Evolutionary conservation across 2,329 filamentous ascomycete genomes (phyloP), one percentile per base, ranked within the genome.

Genomic region (Hypoxylon sp.): DNA sequence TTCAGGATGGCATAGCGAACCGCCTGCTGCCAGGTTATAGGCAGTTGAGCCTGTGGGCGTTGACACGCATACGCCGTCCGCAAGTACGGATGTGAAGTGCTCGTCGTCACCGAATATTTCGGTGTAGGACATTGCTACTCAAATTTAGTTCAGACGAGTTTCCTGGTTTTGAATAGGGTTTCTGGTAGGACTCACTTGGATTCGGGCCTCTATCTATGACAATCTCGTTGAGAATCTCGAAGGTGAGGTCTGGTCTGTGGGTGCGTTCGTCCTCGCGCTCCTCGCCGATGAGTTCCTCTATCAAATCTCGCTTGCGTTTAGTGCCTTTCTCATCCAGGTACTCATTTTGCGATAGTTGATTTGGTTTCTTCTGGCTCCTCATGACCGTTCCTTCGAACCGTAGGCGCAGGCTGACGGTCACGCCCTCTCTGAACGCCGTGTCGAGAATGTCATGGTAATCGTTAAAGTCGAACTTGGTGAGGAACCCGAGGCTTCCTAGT

Each of bases 21-120:
- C 95, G n/a, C 96, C 96, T 0, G 95, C 94, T 0, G 94, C 95
- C 19, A 98, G 89, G 75, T 97, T 97, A 81, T 98, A 98, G 16
- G 95, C 95, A 12, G 95, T 98, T 5, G 92, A 96, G 12, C 95
- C 96, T 0, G 96, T 98, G 0, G 95, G 96, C 5, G 95, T 98
- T 1, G 95, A 94, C 23, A 98, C 91, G 76, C 94, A 97, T 63
- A 98, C 88, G 11, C 95, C 95, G 76, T 98, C 96, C 23, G 95
- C 96, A 71, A 96, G 90, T 5, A 98, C 88, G 0, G 94, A 96
- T 0, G 96, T 97, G 78, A 97, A 96, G 79, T 97, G 94, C 78
- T 97, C 93, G 73, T 97, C 93, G 73, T 97, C 95, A 19, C 94
- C 94, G 76, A 97, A 97, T 25, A 98, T 86, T 76, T 98, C 95